Evolutionary conservation across 2,329 filamentous ascomycete genomes (phyloP).

Genomic region (Epichloe festucae): DNA sequence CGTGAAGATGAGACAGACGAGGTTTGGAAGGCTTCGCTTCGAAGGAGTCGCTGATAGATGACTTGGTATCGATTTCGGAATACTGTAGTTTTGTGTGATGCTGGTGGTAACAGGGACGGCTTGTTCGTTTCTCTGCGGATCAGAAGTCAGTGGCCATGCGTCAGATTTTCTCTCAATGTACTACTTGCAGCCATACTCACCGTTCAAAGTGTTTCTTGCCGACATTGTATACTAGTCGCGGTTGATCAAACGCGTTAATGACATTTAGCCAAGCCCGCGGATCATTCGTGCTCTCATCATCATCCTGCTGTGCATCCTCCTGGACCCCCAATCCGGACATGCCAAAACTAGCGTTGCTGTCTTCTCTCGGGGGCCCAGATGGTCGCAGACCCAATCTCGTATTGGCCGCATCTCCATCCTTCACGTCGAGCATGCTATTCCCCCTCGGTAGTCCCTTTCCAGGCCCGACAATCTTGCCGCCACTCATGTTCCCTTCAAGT

Average conservation of each 20-base stretch:
- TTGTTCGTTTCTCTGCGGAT: constrained; percentile 42
- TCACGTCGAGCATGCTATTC: constrained; percentile 50
- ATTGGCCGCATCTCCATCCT: constrained; percentile 38
- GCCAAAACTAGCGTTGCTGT: constrained; percentile 54
- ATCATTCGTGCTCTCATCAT: constrained; percentile 48
- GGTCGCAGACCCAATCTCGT: constrained; percentile 42
- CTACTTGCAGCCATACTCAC: constrained; percentile 24
- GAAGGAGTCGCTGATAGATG: constrained; percentile 79
- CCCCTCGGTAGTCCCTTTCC: constrained; percentile 35
- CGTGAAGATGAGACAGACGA: constrained; percentile 56
- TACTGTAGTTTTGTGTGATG: constrained; percentile 68
- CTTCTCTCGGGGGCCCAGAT: constrained; percentile 37
- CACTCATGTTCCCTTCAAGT: constrained; percentile 77
- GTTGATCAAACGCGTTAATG: constrained; percentile 74
- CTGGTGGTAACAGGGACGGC: constrained; percentile 60
- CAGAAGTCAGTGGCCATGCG: neutral
- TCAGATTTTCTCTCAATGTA: too few relatives aligned
- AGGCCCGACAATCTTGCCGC: constrained; percentile 53
- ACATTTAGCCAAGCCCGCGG: constrained; percentile 75
- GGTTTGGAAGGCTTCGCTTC: constrained; percentile 86
- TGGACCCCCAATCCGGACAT: constrained; percentile 39
- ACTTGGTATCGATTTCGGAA: constrained; percentile 89
- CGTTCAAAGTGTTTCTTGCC: constrained; percentile 83
- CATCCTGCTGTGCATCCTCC: constrained; percentile 35
- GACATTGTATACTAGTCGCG: constrained; percentile 62